phyloP scores from a whole-genome alignment of 2,329 filamentous ascomycete genomes.

The Verticillium longisporum region DNA sequence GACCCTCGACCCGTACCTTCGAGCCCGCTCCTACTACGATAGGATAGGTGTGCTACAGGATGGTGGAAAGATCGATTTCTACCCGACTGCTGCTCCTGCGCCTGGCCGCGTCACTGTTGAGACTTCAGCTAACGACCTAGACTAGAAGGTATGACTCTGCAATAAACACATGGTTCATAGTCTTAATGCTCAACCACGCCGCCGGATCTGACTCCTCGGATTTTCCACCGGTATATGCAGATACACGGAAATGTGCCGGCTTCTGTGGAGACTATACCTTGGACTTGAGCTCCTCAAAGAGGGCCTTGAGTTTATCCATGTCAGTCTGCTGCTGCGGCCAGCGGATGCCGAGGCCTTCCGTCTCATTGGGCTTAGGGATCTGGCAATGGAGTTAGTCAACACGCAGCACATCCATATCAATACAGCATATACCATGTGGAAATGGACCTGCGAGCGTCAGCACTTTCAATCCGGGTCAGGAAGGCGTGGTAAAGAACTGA shows the following conservation, averaged over 20 bases:
- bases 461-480: too few relatives aligned
- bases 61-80: conserved; percentile 66
- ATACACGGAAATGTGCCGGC: neutral
- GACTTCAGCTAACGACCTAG: conserved; percentile 38
- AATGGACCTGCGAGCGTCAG: conserved; percentile 59
- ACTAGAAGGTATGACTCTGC: conserved; percentile 20
- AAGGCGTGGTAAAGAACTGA: conserved; percentile 37
- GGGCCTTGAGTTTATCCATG: conserved; percentile 75
- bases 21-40: conserved; percentile 81
- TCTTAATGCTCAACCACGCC: too few relatives aligned
- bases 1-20: conserved; percentile 78
- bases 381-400: conserved; percentile 23
- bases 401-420: conserved; percentile 1
- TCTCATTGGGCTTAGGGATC: conserved; percentile 89
- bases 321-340: conserved; percentile 75
- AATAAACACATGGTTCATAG: neutral
- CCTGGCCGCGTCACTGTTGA: conserved; percentile 15
- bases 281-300: conserved; percentile 77
- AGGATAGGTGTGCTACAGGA: conserved; percentile 64
- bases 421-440: conserved; percentile 68
- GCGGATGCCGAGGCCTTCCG: conserved; percentile 69
- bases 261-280: conserved; percentile 60
- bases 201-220: too few relatives aligned
- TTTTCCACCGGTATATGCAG: too few relatives aligned
- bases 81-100: conserved; percentile 32